phyloP scores from a whole-genome alignment of 2,329 filamentous ascomycete species.

The Colletotrichum chrysophilum region DNA sequence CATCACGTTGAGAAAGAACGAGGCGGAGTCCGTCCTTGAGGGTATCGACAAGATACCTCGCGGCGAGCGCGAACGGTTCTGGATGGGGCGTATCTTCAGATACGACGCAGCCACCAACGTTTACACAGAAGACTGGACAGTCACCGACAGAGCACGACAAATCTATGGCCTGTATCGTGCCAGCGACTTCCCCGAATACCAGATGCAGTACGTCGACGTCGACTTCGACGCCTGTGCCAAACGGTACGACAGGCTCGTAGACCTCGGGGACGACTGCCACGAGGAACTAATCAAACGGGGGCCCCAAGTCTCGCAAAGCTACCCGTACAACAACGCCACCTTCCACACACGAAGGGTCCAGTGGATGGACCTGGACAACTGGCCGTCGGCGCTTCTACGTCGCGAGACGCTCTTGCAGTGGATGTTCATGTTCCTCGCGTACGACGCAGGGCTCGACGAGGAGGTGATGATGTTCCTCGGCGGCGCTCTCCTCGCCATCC shows the following conservation, averaged over 20 bases:
- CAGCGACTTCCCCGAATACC: not conserved
- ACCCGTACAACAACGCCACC: not conserved
- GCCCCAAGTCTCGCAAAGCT: not conserved
- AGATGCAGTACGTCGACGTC: constrained; percentile 1
- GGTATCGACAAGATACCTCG: not conserved
- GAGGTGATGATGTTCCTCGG: constrained; percentile 4
- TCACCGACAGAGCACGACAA: not conserved
- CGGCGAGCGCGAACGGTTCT: not conserved
- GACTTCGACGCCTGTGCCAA: not conserved
- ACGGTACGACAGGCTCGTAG: not conserved
- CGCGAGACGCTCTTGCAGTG: not conserved
- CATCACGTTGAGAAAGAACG: constrained; percentile 7
- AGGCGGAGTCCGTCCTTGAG: not conserved
- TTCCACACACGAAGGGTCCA: not conserved
- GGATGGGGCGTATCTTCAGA: not conserved
- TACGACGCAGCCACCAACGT: not conserved
- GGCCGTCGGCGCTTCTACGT: not conserved
- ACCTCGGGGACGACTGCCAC: not conserved
- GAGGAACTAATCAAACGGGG: not conserved
- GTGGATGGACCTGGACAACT: not conserved
- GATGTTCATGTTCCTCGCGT: constrained; percentile 4
- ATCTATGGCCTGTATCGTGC: not conserved
- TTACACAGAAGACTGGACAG: not conserved
- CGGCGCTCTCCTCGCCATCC: constrained; percentile 3
- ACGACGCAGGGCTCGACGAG: constrained; percentile 6